Conservation (phyloP, 2,329 filamentous ascomycete species). For the Cercospora brassicicola region DNA sequence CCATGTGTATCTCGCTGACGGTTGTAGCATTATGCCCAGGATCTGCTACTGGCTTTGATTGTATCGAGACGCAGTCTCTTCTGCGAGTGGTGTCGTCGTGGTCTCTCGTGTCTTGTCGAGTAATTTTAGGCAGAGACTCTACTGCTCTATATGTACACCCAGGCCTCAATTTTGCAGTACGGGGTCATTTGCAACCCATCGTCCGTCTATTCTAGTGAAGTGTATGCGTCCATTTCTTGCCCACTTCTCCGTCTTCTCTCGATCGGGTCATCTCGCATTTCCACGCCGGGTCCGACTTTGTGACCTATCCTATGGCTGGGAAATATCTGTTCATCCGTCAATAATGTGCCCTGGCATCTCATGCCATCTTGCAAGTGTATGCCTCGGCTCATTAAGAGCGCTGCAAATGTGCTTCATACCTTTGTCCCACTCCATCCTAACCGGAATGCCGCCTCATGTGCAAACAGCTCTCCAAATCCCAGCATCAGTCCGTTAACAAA, state of each 20-base stretch:
- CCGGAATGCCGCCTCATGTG: slow-evolving; percentile 90
- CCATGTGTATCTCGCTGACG: background rate
- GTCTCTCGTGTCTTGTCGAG: background rate
- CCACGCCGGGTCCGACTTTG: slow-evolving; percentile 77
- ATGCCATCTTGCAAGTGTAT: background rate
- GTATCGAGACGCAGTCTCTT: background rate
- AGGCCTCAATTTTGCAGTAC: background rate
- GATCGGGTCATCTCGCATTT: slow-evolving; percentile 68
- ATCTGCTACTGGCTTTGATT: background rate
- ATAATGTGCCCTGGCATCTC: slow-evolving; percentile 7
- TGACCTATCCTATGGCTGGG: slow-evolving; percentile 61
- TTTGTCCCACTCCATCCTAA: slow-evolving; percentile 93
- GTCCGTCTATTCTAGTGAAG: slow-evolving; percentile 62
- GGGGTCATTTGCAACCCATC: background rate
- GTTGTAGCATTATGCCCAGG: background rate
- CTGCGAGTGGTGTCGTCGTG: background rate
- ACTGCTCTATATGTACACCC: background rate
- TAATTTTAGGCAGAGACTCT: background rate
- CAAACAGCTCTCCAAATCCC: slow-evolving; percentile 94
- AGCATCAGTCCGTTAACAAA: slow-evolving; percentile 99
- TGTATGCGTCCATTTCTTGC: slow-evolving; percentile 63
- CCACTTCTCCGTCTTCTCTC: slow-evolving; percentile 54
- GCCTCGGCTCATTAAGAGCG: background rate
- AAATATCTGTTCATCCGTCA: slow-evolving; percentile 53
- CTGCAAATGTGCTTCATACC: slow-evolving; percentile 55